These are phyloP conservation scores for Striga asiatica DNA, from an alignment of 257 asterid genomes.

Conservation along the genomic window DNA sequence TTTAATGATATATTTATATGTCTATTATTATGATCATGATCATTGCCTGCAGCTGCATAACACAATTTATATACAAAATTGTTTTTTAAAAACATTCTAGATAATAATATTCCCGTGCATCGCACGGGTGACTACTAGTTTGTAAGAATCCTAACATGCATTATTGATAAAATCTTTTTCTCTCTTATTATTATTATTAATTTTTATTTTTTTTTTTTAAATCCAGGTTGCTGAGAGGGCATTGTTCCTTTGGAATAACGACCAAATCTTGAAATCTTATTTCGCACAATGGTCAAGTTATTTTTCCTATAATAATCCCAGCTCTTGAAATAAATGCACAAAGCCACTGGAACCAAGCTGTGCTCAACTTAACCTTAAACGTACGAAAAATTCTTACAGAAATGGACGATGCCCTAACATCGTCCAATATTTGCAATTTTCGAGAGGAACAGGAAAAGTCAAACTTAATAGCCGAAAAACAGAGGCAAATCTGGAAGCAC, in stretches of 20 bases:
- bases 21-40: too few relatives aligned
- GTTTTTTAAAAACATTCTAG: too few relatives aligned
- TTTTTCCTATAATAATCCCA: constrained; percentile 68
- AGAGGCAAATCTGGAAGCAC: constrained; percentile 49
- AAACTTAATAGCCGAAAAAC: constrained; percentile 22
- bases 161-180: too few relatives aligned
- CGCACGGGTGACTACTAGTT: too few relatives aligned
- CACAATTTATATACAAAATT: too few relatives aligned
- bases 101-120: too few relatives aligned
- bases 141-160: too few relatives aligned
- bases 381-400: constrained; percentile 58
- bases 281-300: constrained; percentile 53
- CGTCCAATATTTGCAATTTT: constrained; percentile 40
- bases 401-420: constrained; percentile 54
- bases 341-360: constrained; percentile 78
- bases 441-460: constrained; percentile 36
- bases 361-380: constrained; percentile 51
- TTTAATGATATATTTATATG: too few relatives aligned
- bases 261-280: constrained; percentile 51
- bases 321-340: constrained; percentile 59
- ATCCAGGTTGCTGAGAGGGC: constrained; percentile 88
- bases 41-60: too few relatives aligned
- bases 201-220: background rate
- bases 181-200: too few relatives aligned
- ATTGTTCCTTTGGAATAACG: constrained; percentile 74